Evolutionary conservation across 139 green algal species (phyloP), one percentile per base, ranked within the genome.

Genomic region (Medakamo hakoo): DNA sequence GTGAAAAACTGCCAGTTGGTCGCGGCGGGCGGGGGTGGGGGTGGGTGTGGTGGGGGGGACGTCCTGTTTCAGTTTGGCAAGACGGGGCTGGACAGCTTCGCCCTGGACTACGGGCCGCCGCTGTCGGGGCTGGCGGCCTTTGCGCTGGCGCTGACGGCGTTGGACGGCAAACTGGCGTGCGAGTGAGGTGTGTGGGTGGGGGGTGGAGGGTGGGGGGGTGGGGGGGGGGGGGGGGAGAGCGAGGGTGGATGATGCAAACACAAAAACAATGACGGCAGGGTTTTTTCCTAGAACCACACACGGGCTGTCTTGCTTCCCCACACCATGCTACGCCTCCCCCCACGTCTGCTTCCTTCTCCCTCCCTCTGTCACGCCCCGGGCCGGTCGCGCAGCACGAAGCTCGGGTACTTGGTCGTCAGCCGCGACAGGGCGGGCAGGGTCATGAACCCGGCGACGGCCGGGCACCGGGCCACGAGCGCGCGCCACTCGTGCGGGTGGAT

Each of bases 1-100:
- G 92, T 99, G 0, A 99, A 99, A 72, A 99, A 99, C 76, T 98
- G 98, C 75, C 93, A 99, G 83, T 79, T 99, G 4, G 76, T 87
- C 14, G 63, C 79, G 1, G 82, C 89, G 19, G 72, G 63, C 9
- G 30, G 55, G 27, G 60, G 20, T 19, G 29, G 24, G 24, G 5
- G 26, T 5, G 55, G 55, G 26, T 27, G 57, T 9, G 28, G 49
- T 4, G 2, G 22, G 31, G 16, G 60, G 5, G 26, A 22, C 1
- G 73, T 90, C 5, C 69, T 95, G 20, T 75, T 95, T 22, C 89
- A 96, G 68, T 96, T 95, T 84, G 90, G 90, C 61, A 94, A 93
- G 81, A 80, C 84, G 20, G 83, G 76, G 24, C 70, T 84, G 16
- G 82, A 94, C 67, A 77, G 65, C 16, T 98, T 97, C 84, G 96